Evolutionary conservation across 2,329 filamentous ascomycete genomes (phyloP).

Genomic region (Triangularia verruculosa): DNA sequence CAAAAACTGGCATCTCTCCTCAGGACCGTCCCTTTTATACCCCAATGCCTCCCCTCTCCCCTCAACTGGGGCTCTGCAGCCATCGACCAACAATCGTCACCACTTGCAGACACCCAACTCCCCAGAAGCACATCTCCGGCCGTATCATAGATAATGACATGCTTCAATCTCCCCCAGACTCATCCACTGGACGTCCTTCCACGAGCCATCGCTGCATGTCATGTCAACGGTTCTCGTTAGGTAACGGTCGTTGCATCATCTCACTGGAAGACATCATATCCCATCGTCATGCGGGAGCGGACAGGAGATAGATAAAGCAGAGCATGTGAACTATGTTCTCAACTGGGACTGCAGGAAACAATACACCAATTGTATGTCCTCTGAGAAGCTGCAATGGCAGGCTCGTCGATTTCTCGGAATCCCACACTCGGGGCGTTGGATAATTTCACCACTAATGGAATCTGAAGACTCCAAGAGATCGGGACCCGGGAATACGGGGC

Average conservation of each 20-base stretch:
- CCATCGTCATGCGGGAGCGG: constrained; percentile 12
- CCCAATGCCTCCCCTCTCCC: not conserved
- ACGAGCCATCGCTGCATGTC: constrained; percentile 12
- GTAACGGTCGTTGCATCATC: constrained; percentile 16
- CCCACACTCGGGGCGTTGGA: constrained; percentile 13
- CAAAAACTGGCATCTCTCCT: not conserved
- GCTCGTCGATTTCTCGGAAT: constrained; percentile 3
- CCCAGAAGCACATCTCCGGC: not conserved
- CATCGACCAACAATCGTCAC: not conserved
- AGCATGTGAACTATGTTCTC: not conserved
- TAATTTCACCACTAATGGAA: constrained; percentile 21
- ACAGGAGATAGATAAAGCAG: constrained; percentile 23
- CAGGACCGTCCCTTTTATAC: not conserved
- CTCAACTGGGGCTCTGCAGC: not conserved
- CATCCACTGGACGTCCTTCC: not conserved
- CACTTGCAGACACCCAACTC: not conserved
- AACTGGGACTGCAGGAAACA: constrained; percentile 4
- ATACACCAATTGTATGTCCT: constrained; percentile 3
- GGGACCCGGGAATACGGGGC: constrained; percentile 9
- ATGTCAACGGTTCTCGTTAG: constrained; percentile 19
- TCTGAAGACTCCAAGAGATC: constrained; percentile 12
- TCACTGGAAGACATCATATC: not conserved
- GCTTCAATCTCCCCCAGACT: not conserved
- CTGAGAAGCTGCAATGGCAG: constrained; percentile 9
- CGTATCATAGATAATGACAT: not conserved